phyloP scores from a whole-genome alignment of 345 rosid genomes.

The Conringia planisiliqua region DNA sequence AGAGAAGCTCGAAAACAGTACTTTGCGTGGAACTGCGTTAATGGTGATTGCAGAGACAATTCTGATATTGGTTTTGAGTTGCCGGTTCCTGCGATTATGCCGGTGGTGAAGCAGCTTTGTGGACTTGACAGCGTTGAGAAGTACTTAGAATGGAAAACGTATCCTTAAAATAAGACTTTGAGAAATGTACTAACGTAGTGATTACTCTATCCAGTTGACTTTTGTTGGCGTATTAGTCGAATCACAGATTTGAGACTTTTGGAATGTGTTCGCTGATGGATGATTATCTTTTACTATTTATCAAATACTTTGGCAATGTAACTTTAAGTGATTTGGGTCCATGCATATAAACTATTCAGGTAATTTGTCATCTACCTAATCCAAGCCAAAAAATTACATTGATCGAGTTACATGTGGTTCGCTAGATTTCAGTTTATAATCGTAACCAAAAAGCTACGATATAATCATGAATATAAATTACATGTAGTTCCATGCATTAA shows the following conservation, averaged over 20 bases:
- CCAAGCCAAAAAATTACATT: background rate
- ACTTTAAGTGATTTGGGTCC: background rate
- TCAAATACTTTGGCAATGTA: background rate
- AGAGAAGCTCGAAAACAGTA: slow-evolving; percentile 68
- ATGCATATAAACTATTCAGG: background rate
- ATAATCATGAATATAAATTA: background rate
- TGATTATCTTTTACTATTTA: background rate
- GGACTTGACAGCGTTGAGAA: slow-evolving; percentile 66
- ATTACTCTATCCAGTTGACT: background rate
- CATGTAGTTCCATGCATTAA: background rate
- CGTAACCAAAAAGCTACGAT: background rate
- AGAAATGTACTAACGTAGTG: background rate
- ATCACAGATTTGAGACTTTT: background rate
- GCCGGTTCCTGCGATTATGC: slow-evolving; percentile 85
- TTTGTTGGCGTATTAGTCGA: background rate
- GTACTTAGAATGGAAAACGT: slow-evolving; percentile 44
- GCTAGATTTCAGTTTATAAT: background rate
- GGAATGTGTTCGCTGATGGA: background rate
- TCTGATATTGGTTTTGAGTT: slow-evolving; percentile 41
- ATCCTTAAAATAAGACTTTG: background rate
- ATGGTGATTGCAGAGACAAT: slow-evolving; percentile 8
- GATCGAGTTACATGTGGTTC: background rate
- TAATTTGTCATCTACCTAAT: too few species aligned
- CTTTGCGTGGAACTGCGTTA: slow-evolving; percentile 41
- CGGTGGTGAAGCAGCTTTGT: slow-evolving; percentile 66